These are phyloP conservation scores for Salvia sclarea DNA, from an alignment of 305 asterid genomes.

Conservation along the genomic window DNA sequence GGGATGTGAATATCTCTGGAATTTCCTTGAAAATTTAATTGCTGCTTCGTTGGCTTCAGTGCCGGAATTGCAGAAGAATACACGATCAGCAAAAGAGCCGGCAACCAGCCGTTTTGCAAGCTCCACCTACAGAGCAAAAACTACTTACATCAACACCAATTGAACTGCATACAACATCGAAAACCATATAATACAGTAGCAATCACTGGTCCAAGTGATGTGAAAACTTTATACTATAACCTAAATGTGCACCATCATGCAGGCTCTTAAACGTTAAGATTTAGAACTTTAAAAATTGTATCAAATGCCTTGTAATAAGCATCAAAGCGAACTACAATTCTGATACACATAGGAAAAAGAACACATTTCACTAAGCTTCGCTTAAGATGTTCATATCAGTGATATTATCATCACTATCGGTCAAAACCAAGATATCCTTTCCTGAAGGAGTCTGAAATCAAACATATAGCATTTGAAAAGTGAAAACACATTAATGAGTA, in stretches of 20 bases:
- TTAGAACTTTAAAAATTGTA: background rate
- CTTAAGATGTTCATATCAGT: background rate
- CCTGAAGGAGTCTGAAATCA: too few species aligned
- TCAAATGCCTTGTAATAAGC: background rate
- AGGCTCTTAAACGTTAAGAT: background rate
- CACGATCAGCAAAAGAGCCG: constrained; percentile 86
- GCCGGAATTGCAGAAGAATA: constrained; percentile 91
- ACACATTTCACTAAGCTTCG: background rate
- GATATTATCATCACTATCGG: too few species aligned
- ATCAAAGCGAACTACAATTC: background rate
- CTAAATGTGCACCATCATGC: background rate
- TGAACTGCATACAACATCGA: background rate
- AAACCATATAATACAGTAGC: background rate
- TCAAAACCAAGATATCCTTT: too few species aligned
- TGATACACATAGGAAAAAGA: background rate
- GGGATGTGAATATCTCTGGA: constrained; percentile 61
- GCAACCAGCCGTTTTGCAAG: constrained; percentile 79
- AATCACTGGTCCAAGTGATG: background rate
- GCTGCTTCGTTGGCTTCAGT: constrained; percentile 98
- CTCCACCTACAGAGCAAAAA: constrained; percentile 58
- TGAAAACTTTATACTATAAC: background rate
- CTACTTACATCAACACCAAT: background rate
- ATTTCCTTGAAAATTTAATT: constrained; percentile 84
- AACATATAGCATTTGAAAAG: too few species aligned
- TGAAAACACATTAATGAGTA: too few species aligned